A percentile compares a stretch with the other conserved stretches of the same genome.
These are phyloP conservation scores for Dryas alaskensis DNA, from an alignment of 306 rosid species.

Conservation along the genomic window DNA sequence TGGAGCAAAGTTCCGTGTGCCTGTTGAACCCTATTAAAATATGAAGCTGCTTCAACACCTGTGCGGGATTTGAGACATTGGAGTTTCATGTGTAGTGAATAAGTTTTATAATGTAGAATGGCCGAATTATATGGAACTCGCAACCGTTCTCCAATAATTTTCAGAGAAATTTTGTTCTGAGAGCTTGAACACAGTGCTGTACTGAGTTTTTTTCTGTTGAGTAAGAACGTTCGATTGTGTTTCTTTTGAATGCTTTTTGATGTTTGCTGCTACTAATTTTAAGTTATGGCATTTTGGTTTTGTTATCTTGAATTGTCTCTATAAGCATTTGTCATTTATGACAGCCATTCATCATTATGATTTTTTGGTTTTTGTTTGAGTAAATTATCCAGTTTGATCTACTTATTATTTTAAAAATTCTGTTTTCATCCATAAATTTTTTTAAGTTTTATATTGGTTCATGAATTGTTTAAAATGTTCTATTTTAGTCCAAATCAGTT, in stretches of 20 bases:
- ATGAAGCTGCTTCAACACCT: not conserved
- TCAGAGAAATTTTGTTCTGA: slow-evolving; percentile 41
- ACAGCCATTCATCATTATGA: no score
- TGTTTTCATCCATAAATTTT: no score
- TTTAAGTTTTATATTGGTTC: no score
- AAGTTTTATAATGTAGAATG: slow-evolving; percentile 35
- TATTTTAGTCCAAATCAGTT: no score
- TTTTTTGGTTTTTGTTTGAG: no score
- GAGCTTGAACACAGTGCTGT: slow-evolving; percentile 32
- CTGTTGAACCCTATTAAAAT: slow-evolving; percentile 78
- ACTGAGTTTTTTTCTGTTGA: not conserved
- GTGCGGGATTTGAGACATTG: slow-evolving; percentile 30
- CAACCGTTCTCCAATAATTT: slow-evolving; percentile 39
- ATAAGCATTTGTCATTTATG: no score
- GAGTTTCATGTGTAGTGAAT: slow-evolving; percentile 41
- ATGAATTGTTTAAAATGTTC: no score
- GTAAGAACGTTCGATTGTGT: slow-evolving; percentile 20
- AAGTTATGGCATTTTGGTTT: not conserved
- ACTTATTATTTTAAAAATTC: no score
- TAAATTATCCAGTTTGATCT: no score
- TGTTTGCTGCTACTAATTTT: not conserved
- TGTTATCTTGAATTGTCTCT: not conserved
- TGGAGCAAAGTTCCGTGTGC: slow-evolving; percentile 78
- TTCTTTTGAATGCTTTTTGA: slow-evolving; percentile 13
- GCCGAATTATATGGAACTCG: slow-evolving; percentile 28